Percentiles rank a stretch among this genome's conserved stretches.
These are phyloP conservation scores for Blumeriella jaapii DNA, from an alignment of 2,329 filamentous ascomycete genomes.

Conservation along the genomic window DNA sequence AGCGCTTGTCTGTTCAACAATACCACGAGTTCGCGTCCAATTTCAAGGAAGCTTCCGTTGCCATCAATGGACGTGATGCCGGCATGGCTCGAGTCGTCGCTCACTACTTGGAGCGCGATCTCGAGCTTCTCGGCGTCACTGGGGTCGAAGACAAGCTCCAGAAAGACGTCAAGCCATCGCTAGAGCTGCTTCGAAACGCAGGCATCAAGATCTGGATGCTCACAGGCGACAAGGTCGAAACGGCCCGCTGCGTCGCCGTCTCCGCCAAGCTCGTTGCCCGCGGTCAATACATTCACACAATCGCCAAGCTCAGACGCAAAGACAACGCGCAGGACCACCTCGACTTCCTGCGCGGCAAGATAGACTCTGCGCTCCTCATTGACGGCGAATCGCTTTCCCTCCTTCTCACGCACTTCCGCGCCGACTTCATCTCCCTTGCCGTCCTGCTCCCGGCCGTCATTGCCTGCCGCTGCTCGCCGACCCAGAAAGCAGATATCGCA, in stretches of 20 bases:
- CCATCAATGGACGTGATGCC: conserved; percentile 67
- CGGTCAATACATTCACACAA: conserved; percentile 92
- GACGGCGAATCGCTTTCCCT: conserved; percentile 84
- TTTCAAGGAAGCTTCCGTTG: conserved; percentile 70
- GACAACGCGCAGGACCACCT: conserved; percentile 79
- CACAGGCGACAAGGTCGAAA: conserved; percentile 97
- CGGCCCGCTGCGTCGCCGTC: conserved; percentile 88
- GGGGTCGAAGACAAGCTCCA: conserved; percentile 97
- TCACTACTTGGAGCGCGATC: conserved; percentile 71
- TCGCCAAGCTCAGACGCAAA: conserved; percentile 73
- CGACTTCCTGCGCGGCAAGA: conserved; percentile 78
- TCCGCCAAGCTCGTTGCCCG: conserved; percentile 87
- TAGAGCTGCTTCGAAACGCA: conserved; percentile 90
- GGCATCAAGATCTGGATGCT: conserved; percentile 99
- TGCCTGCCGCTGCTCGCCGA: conserved; percentile 91
- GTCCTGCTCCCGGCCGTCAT: conserved; percentile 85
- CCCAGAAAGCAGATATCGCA: conserved; percentile 91
- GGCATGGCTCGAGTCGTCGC: conserved; percentile 72
- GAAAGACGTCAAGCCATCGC: conserved; percentile 84
- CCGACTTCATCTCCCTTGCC: conserved; percentile 78
- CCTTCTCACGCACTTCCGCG: conserved; percentile 70
- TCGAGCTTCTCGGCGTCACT: conserved; percentile 92
- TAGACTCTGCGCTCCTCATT: conserved; percentile 78
- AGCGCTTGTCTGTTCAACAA: conserved; percentile 64
- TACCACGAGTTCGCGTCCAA: conserved; percentile 69